Percentiles rank a stretch among this genome's conserved stretches.
phyloP scores from a whole-genome alignment of 768 basidiomycete species.

The Mycena olivaceomarginata region DNA sequence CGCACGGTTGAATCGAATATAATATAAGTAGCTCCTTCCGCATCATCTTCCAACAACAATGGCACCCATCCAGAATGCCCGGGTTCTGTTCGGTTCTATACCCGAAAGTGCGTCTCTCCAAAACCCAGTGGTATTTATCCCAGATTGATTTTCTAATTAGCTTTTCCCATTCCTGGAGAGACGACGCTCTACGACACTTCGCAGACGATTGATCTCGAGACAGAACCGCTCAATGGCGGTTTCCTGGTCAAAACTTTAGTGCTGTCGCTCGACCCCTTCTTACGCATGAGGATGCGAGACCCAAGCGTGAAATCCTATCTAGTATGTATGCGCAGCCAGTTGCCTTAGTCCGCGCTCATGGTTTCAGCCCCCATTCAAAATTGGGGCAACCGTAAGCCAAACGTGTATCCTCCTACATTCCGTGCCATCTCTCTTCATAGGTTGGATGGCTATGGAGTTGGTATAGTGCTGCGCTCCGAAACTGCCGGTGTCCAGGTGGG shows the following conservation, averaged over 20 bases:
- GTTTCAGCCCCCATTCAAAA: neutral
- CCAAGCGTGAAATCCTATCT: no score
- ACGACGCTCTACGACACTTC: constrained; percentile 61
- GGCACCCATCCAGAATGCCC: no score
- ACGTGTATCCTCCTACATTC: constrained; percentile 44
- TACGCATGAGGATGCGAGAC: neutral
- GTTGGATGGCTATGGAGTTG: constrained; percentile 44
- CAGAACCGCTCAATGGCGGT: constrained; percentile 58
- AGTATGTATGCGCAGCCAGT: neutral
- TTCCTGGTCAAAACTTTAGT: constrained; percentile 65
- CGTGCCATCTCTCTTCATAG: constrained; percentile 30
- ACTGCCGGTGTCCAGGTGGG: constrained; percentile 47
- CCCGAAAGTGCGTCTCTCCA: no score
- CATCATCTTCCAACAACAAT: no score
- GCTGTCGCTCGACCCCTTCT: constrained; percentile 66
- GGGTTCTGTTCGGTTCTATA: no score
- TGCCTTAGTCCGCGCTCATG: neutral
- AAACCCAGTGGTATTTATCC: no score
- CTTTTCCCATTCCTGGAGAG: constrained; percentile 56
- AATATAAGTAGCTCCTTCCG: no score
- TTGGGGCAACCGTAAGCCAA: neutral
- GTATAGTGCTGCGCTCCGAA: constrained; percentile 39
- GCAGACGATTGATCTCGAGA: constrained; percentile 65
- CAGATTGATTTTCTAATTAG: no score
- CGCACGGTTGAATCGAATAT: no score